phyloP scores from a whole-genome alignment of 169 alveolate species.

The Cryptosporidium ryanae region DNA sequence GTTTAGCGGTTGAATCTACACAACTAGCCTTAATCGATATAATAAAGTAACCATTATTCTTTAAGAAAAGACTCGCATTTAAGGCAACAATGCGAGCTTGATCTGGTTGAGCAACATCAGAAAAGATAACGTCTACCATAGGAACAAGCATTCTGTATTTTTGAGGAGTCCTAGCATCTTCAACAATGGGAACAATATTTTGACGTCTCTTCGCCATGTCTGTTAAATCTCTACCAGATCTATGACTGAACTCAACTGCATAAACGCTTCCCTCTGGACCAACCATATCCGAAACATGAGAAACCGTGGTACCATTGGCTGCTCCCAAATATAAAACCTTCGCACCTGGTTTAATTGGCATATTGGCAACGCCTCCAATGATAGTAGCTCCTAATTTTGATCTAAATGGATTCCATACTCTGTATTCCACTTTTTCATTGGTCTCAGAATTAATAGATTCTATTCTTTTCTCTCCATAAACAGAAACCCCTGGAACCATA shows the following conservation, averaged over 20 bases:
- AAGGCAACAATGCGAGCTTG: slow-evolving; percentile 97
- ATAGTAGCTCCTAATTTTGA: slow-evolving; percentile 99
- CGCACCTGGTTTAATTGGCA: slow-evolving; percentile 96
- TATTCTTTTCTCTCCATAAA: slow-evolving; percentile 98
- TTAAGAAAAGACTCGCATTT: slow-evolving; percentile 95
- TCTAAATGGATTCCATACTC: slow-evolving; percentile 99
- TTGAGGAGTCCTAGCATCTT: slow-evolving; percentile 99
- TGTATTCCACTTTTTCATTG: slow-evolving; percentile 95
- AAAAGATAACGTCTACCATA: slow-evolving; percentile 98
- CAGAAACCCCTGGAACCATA: slow-evolving; percentile 98
- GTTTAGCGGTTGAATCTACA: slow-evolving; percentile 98
- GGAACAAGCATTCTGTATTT: slow-evolving; percentile 97
- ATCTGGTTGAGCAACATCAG: slow-evolving; percentile 99
- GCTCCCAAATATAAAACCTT: slow-evolving; percentile 98
- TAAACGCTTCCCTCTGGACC: slow-evolving; percentile 98
- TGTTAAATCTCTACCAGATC: slow-evolving; percentile 97
- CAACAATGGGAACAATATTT: slow-evolving; percentile 98
- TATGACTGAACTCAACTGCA: slow-evolving; percentile 98
- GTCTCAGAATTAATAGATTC: slow-evolving; percentile 89
- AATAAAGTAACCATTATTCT: slow-evolving; percentile 98
- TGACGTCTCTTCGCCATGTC: slow-evolving; percentile 98
- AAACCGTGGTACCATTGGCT: slow-evolving; percentile 98
- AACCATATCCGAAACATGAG: slow-evolving; percentile 99
- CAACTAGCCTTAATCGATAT: slow-evolving; percentile 98
- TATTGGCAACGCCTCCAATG: slow-evolving; percentile 96